Evolutionary conservation across 306 rosid genomes (phyloP), one percentile per base, ranked within the genome.

Genomic region (Carpinus fangiana): DNA sequence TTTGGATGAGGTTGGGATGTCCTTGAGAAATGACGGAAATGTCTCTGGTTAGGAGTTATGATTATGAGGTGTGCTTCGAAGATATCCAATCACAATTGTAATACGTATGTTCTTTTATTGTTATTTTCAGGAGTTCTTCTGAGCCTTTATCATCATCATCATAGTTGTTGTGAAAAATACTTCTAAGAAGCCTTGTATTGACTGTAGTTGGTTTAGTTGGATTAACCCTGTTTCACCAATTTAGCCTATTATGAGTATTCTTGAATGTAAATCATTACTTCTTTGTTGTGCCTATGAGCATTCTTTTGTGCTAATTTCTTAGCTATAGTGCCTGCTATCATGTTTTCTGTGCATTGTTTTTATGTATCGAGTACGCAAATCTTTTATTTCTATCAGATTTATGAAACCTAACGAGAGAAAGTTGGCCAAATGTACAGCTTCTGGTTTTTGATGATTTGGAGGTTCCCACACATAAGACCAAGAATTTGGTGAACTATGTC

Each of bases 381-480:
- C 18, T 67, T 64, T 41, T 12, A 16, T 65, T 20, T 2, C 17
- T 56, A 18, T 66, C 43, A 61, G 68, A 31, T 52, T 11, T 43
- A 23, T 17, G 21, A 48, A 62, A 72, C 80, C 78, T 75, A 83
- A 81, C 67, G 70, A 45, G 56, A 66, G 71, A 34, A 77, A 55
- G 36, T 66, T 73, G 52, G 3, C 23, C 72, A 45, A 76, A 73
- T 14, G 46, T 54, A 41, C 97, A 93, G 99, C 98, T 93, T 86
- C 82, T 91, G 67, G 88, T 93, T 72, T 88, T 91, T 78, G 99
- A 95, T 55, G 89, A 95, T 86, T 84, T 95, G 91, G 96, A 90
- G 81, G 87, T 95, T 72, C 90, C 92, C 23, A 82, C 93, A 8
- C 98, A 95, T 79, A 93, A 95, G 86, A 93, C 99, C 80, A 93